Percentiles rank a stretch among this genome's conserved stretches.
phyloP scores from a whole-genome alignment of 164 flowering plant species.

The Litsea cubeba region DNA sequence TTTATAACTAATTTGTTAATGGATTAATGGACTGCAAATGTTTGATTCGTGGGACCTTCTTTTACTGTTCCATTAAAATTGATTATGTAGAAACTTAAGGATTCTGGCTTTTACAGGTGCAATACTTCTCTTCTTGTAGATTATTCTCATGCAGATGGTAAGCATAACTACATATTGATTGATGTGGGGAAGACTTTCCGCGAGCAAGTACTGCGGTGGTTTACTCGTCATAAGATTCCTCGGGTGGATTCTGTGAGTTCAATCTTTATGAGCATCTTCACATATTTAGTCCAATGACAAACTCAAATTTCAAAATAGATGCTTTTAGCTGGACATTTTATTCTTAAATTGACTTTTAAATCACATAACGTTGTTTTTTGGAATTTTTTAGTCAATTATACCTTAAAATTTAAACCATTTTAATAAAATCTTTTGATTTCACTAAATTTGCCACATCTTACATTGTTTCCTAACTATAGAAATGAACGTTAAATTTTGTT shows the following conservation, averaged over 20 bases:
- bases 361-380: background rate
- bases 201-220: conserved; percentile 96
- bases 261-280: background rate
- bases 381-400: background rate
- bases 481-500: background rate
- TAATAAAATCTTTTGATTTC: too few relatives aligned
- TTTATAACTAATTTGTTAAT: too few relatives aligned
- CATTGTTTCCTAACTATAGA: too few relatives aligned
- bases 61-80: background rate
- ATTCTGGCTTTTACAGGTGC: conserved; percentile 50
- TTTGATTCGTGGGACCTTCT: background rate
- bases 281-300: background rate
- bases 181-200: conserved; percentile 93
- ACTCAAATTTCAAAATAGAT: too few relatives aligned
- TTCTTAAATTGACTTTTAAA: background rate
- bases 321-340: background rate
- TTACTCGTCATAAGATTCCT: conserved; percentile 72
- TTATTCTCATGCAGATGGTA: conserved; percentile 44
- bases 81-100: conserved; percentile 2
- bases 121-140: conserved; percentile 93
- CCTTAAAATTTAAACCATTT: background rate
- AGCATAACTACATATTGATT: conserved; percentile 72
- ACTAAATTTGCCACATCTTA: background rate
- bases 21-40: background rate
- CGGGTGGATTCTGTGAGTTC: conserved; percentile 74